Base-by-base conservation (phyloP, 148 eudicot species). In the Rhododendron ovatum region DNA sequence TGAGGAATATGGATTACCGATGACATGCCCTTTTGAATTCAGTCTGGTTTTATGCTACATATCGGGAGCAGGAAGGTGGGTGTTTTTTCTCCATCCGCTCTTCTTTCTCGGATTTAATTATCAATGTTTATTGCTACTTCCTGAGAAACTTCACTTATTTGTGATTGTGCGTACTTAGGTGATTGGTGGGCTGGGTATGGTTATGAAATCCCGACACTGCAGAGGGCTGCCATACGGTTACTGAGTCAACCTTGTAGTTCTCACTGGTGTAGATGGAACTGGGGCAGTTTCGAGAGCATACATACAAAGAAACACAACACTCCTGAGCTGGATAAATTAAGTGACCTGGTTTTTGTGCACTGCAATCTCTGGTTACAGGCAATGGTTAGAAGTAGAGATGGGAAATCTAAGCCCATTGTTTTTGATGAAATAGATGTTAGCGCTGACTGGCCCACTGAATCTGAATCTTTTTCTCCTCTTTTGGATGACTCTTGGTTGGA, bases 241-340 rank as follows among this genome's bases (percentile, higher is more conserved):
- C 74, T 90, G 57, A 84, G 84, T 77, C 92, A 90, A 85, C 89
- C 89, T 48, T 88, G 92, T 85, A 89, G 90, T 84, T 89, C 89
- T 55, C 90, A 90, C 83, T 88, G 92, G 92, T 90, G 92, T 88
- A 88, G 85, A 81, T 90, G 92, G 92, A 90, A 88, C 83, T 61
- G 85, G 90, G 88, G 82, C 79, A 85, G 88, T 30, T 90, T 90
- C 59, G 90, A 88, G 81, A 84, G 76, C 73, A 53, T 87, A 61
- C 90, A 90, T 63, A 35, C 14, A 4, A 85, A 85, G 75, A 88
- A 83, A 24, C 79, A 85, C 63, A 67, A 74, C 35, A 83, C 80
- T 20, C 33, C 69, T 7, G 88, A 85, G 81, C 77, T 63, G 55
- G 88, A 87, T 15, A 88, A 84, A 55, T 82, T 85, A 80, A 85